Base-by-base conservation (phyloP, 805 yeast genomes). In the Candida peoriensis region DNA sequence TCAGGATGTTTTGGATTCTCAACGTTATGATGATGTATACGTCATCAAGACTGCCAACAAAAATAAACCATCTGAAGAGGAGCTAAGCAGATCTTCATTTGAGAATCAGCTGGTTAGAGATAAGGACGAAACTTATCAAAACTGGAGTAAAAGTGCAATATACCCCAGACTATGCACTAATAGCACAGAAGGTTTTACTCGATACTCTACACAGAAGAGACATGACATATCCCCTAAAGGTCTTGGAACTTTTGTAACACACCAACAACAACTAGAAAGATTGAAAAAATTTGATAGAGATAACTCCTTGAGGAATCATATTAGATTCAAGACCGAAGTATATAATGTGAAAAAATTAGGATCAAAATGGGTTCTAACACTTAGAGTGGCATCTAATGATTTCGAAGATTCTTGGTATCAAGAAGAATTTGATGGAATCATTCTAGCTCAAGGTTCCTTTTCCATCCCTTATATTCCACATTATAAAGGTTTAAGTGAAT, bases 401-500 rank as follows among this genome's bases (percentile, higher is more conserved):
- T 39, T 15, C 4, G 27, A 28, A 8, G 67, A 53, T 19, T 41
- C 44, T 21, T 71, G 76, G 76, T 70, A 71, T 41, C 52, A 46
- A 18, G 72, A 72, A 41, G 44, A 46, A 17, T 76, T 67, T 43
- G 86, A 80, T 50, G 79, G 70, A 9, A 67, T 80, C 5, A 65
- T 75, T 2, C 54, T 78, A 6, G 77, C 83, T 2, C 58, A 70
- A 12, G 88, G 88, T 4, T 75, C 75, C 41, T 77, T 68, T 50
- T 61, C 73, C 20, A 59, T 70, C 9, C 87, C 88, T 2, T 63
- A 53, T 38, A 53, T 72, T 26, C 87, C 88, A 0, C 54, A 60
- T 4, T 58, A 64, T 30, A 50, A 52, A 6, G 84, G 84, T 0
- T 46, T 80, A 16, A 52, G 60, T 3, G 64, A 63, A 30, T 75